Conservation (phyloP, 805 yeast genomes). For the Maudiozyma bulderi region DNA sequence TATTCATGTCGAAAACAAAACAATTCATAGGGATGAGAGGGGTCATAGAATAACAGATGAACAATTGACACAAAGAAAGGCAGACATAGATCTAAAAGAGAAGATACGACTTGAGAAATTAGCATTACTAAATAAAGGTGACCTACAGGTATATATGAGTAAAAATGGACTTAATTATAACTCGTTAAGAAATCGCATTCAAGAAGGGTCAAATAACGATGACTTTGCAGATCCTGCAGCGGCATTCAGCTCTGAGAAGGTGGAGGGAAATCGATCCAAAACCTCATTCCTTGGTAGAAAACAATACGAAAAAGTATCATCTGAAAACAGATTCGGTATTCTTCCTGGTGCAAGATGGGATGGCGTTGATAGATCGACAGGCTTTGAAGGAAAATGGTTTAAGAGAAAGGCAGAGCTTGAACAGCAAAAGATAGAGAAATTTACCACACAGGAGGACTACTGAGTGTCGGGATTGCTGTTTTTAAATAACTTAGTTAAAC, state of each 20-base stretch:
- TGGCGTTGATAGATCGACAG: constrained; percentile 83
- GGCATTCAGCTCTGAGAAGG: constrained; percentile 30
- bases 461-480: constrained; percentile 4
- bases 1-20: constrained; percentile 10
- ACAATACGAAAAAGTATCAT: constrained; percentile 37
- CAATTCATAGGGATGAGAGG: constrained; percentile 50
- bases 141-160: constrained; percentile 25
- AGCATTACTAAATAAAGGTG: constrained; percentile 31
- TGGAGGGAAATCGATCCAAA: constrained; percentile 2
- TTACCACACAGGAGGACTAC: constrained; percentile 34
- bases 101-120: constrained; percentile 26
- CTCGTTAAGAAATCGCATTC: background rate
- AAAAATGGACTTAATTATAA: background rate
- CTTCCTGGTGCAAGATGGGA: constrained; percentile 84
- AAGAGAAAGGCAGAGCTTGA: constrained; percentile 31
- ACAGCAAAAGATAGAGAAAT: constrained; percentile 24
- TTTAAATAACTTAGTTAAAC: constrained; percentile 9
- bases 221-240: constrained; percentile 57
- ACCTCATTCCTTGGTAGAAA: constrained; percentile 39
- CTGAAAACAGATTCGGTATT: constrained; percentile 67
- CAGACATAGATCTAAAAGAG: constrained; percentile 20
- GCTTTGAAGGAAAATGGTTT: constrained; percentile 64
- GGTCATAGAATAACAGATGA: constrained; percentile 41
- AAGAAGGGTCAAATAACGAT: background rate
- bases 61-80: constrained; percentile 16